Base-by-base conservation (phyloP, 305 asterid genomes). In the Fraxinus albicans region DNA sequence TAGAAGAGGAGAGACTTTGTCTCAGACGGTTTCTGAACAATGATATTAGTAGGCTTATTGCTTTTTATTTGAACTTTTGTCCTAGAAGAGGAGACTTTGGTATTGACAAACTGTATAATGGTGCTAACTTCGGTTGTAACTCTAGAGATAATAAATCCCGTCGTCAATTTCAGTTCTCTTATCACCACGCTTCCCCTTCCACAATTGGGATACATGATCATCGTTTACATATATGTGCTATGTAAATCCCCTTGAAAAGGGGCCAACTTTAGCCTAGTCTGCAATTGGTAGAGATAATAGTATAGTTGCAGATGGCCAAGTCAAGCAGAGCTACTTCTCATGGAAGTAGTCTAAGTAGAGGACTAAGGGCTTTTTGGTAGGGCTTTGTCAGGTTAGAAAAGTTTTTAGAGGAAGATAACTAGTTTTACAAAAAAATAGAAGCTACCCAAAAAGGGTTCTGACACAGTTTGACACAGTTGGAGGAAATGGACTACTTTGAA, bases 1-100 rank as follows among this genome's bases (percentile, higher is more conserved):
- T 29, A 79, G 87, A 76, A 78, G 53, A 8, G 23, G 78, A 77
- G 69, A 72, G 58, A 74, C 77, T 31, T 29, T 29, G 33, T 76
- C 85, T 77, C 89, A 86, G 80, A 33, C 80, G 21, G 91, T 88
- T 75, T 47, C 80, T 65, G 80, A 78, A 65, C 82, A 78, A 77
- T 85, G 84, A 87, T 42, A 72, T 55, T 78, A 50, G 17, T 79
- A 3, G 79, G 77, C 40, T 77, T 77, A 25, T 80, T 53, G 36
- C 76, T 17, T 75, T 38, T 42, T 33, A 63, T 70, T 58, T 81
- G 1, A 47, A 8, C 53, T 77, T 34, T 25, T 80, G 79, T 44
- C 77, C 38, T 29, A 79, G 87, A 76, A 78, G 53, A 8, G 23
- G 78, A 77, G 58, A 74, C 77, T 31, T 31, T 73, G 31, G 13